Evolutionary conservation across 148 eudicot genomes (phyloP), one percentile per base, ranked within the genome.

Genomic region (Silene conica): DNA sequence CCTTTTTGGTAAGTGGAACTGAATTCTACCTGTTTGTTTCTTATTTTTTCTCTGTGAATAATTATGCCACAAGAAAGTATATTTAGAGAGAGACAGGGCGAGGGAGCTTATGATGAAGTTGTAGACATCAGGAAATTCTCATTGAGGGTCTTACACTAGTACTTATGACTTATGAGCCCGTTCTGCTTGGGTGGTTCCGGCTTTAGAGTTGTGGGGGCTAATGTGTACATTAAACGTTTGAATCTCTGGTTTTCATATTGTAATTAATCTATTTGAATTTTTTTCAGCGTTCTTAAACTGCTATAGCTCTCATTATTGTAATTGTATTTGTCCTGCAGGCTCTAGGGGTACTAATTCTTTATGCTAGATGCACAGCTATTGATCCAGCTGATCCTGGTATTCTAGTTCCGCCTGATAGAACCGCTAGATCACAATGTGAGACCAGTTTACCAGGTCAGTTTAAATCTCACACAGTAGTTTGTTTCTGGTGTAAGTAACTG

Each of bases 301-400:
- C 63, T 19, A 62, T 20, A 26, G n/a, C 69, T 25, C 34, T 61
- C 25, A 46, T 67, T 45, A 57, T 38, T 52, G 70, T 64, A 46
- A 6, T 41, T 60, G 13, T 18, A 71, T 73, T 25, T 74, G 16
- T 25, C 62, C 48, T 85, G 70, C 84, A 93, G 98, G 97, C 88
- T 59, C 75, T 93, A 41, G 75, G 82, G 69, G 98, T 91, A 67
- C 83, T 91, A 38, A 82, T 88, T 55, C 92, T 93, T 43, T 93
- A 93, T 75, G 89, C 89, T 54, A 85, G 98, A 82, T 87, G 96
- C 84, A 91, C 98, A 19, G 96, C 89, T 72, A 93, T 93, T 80
- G 90, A 93, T 84, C 98, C 98, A 82, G 98, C 97, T 79, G 96
- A 93, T 84, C 97, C 97, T 69, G 97, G 97, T 65, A 89, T 93